phyloP scores from a whole-genome alignment of 768 basidiomycete species.

The Thelephora ganbajun region DNA sequence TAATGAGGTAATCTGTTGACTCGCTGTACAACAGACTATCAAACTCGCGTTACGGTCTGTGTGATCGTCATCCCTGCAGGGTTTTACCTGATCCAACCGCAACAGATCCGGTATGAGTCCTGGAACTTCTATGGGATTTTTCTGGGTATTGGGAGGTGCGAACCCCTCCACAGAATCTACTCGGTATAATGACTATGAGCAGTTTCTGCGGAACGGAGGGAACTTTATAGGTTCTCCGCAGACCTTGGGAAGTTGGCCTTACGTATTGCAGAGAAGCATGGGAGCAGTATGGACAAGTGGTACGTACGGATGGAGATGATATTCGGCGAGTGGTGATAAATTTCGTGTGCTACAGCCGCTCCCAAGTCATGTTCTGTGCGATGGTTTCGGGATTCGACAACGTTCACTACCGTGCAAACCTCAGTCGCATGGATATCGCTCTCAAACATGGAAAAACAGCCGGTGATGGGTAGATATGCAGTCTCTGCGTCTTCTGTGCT shows the following conservation, averaged over 20 bases:
- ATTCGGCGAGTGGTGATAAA: neutral
- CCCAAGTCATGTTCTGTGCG: slow-evolving; percentile 43
- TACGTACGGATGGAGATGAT: slow-evolving; percentile 12
- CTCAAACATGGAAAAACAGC: slow-evolving; percentile 52
- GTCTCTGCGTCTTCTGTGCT: neutral
- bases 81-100: neutral
- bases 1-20: neutral
- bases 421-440: slow-evolving; percentile 46
- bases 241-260: slow-evolving; percentile 56
- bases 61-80: neutral
- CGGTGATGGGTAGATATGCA: slow-evolving; percentile 39
- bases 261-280: slow-evolving; percentile 51
- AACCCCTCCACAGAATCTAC: neutral
- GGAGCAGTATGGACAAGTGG: slow-evolving; percentile 57
- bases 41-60: slow-evolving; percentile 46
- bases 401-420: slow-evolving; percentile 46
- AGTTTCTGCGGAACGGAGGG: slow-evolving; percentile 44
- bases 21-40: slow-evolving; percentile 31
- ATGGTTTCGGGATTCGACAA: slow-evolving; percentile 59
- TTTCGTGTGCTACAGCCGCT: slow-evolving; percentile 27
- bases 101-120: slow-evolving; percentile 52
- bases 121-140: slow-evolving; percentile 57
- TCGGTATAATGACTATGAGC: neutral
- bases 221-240: slow-evolving; percentile 51
- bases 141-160: slow-evolving; percentile 54